phyloP scores from a whole-genome alignment of 2,329 filamentous ascomycete genomes.

The Nigrospora osmanthi region DNA sequence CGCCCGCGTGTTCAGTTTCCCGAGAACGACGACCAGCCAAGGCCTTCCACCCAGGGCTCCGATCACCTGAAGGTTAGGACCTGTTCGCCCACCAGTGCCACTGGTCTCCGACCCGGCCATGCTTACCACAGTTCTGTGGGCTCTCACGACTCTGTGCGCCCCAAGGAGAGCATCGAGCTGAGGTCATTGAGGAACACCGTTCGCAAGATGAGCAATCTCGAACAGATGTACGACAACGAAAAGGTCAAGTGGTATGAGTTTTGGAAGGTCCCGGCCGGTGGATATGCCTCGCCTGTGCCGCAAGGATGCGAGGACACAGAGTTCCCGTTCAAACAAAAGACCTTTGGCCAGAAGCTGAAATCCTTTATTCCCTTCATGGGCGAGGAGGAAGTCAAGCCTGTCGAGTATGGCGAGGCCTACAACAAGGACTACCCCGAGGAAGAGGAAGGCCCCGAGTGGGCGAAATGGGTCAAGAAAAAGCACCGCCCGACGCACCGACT shows the following conservation, averaged over 20 bases:
- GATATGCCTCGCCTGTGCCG: slow-evolving; percentile 53
- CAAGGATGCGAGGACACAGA: slow-evolving; percentile 42
- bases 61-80: slow-evolving; percentile 3
- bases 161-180: slow-evolving; percentile 23
- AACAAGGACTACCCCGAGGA: slow-evolving; percentile 50
- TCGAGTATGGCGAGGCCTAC: slow-evolving; percentile 56
- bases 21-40: slow-evolving; percentile 22
- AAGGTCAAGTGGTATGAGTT: slow-evolving; percentile 52
- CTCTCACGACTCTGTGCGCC: slow-evolving; percentile 31
- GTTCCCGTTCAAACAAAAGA: slow-evolving; percentile 37
- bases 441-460: slow-evolving; percentile 65
- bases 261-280: slow-evolving; percentile 55
- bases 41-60: slow-evolving; percentile 15
- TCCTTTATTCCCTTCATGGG: slow-evolving; percentile 40
- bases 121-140: slow-evolving; percentile 24
- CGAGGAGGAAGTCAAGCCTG: slow-evolving; percentile 27
- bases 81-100: background rate
- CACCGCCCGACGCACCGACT: slow-evolving; percentile 81
- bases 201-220: slow-evolving; percentile 38
- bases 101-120: slow-evolving; percentile 3
- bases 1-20: slow-evolving; percentile 21
- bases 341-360: slow-evolving; percentile 43
- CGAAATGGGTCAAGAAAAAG: slow-evolving; percentile 70
- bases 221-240: slow-evolving; percentile 39
- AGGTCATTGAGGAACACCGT: slow-evolving; percentile 39